Evolutionary conservation across 768 basidiomycete species (phyloP).

Genomic region (Mycena capillaripes): DNA sequence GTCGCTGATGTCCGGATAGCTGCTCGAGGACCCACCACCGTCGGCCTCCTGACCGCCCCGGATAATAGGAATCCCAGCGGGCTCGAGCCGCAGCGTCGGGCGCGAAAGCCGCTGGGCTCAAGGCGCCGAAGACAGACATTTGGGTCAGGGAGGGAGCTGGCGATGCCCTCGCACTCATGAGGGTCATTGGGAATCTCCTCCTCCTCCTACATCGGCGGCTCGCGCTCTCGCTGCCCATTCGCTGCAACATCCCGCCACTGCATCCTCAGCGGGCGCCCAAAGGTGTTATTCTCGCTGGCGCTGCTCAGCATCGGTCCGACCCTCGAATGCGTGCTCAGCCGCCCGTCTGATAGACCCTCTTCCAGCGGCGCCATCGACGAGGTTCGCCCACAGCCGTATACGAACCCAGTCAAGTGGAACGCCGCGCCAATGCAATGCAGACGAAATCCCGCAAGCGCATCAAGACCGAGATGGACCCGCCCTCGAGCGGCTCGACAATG

Average conservation of each 20-base stretch:
- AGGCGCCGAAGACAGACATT: constrained; percentile 12
- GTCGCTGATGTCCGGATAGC: constrained; percentile 75
- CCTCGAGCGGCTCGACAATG: constrained; percentile 53
- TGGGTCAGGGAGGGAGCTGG: constrained; percentile 24
- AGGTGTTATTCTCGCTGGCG: constrained; percentile 79
- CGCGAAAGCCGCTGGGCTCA: constrained; percentile 31
- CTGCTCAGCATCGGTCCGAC: constrained; percentile 61
- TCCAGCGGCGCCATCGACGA: constrained; percentile 81
- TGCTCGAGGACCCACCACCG: constrained; percentile 45
- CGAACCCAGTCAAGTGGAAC: constrained; percentile 67
- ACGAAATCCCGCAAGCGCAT: constrained; percentile 73
- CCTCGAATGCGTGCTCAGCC: constrained; percentile 56
- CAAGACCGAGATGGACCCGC: constrained; percentile 56
- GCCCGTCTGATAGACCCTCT: constrained; percentile 57
- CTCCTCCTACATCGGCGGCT: constrained; percentile 33
- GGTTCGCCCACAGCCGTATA: constrained; percentile 62
- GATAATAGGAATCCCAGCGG: constrained; percentile 44
- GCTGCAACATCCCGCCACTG: constrained; percentile 47
- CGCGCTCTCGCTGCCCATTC: constrained; percentile 36
- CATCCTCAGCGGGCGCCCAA: constrained; percentile 71
- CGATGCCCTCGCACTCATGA: constrained; percentile 3
- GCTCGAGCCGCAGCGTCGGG: constrained; percentile 29
- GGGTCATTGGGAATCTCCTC: neutral
- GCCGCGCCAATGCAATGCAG: constrained; percentile 76
- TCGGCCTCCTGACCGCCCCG: constrained; percentile 29